A percentile compares a stretch with the other conserved stretches of the same genome.
Conservation (phyloP, 768 basidiomycete species). For the Coprinopsis cinerea region DNA sequence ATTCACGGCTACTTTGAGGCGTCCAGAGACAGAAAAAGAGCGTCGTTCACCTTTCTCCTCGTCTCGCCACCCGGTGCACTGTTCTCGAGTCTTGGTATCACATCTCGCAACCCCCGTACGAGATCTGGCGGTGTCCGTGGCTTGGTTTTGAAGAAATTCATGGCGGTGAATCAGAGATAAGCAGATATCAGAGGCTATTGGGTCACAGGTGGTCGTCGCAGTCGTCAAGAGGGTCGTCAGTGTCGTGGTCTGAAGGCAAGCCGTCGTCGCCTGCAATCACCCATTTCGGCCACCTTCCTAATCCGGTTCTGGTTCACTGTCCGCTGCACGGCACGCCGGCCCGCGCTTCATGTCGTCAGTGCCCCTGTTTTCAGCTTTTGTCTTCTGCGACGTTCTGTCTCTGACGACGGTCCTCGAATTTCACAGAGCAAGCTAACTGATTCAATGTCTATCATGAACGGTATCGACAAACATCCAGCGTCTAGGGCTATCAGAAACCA, state of each 20-base stretch:
- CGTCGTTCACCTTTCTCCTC: slow-evolving; percentile 63
- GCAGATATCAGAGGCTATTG: background rate
- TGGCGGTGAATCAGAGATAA: slow-evolving; percentile 21
- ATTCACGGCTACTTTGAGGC: background rate
- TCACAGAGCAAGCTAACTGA: slow-evolving; percentile 8
- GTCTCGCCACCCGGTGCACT: slow-evolving; percentile 71
- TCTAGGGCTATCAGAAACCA: background rate
- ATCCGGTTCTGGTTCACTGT: slow-evolving; percentile 20
- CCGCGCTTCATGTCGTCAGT: background rate
- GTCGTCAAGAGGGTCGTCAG: slow-evolving; percentile 4
- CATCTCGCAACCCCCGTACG: slow-evolving; percentile 74
- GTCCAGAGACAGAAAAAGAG: background rate
- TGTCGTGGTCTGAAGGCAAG: slow-evolving; percentile 10
- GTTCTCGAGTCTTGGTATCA: slow-evolving; percentile 69
- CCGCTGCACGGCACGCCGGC: slow-evolving; percentile 9
- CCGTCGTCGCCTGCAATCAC: background rate
- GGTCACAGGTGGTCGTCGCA: slow-evolving; percentile 8
- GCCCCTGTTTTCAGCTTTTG: background rate
- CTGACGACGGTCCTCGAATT: background rate
- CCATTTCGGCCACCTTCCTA: slow-evolving; percentile 15
- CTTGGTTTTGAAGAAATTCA: slow-evolving; percentile 97
- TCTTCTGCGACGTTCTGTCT: background rate
- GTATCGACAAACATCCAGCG: slow-evolving; percentile 15
- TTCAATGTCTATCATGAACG: slow-evolving; percentile 15
- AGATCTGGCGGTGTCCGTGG: slow-evolving; percentile 83